Conservation (phyloP, 768 basidiomycete genomes). For the Lepiota venenata region DNA sequence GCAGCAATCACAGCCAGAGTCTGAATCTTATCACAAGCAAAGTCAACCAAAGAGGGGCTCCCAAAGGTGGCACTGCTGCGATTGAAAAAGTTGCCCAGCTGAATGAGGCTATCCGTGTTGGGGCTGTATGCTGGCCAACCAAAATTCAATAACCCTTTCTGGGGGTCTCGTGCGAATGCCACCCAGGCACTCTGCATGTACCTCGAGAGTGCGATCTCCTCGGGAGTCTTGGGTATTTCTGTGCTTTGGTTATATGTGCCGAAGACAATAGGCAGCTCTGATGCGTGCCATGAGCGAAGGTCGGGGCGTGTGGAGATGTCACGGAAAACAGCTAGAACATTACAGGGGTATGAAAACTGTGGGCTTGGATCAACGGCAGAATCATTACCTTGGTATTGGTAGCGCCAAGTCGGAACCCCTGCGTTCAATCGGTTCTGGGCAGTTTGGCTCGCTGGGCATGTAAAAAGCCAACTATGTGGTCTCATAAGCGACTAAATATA, state of each 20-base stretch:
- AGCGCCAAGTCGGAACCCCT: conserved; percentile 26
- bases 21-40: not conserved
- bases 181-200: conserved; percentile 39
- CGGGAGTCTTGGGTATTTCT: conserved; percentile 17
- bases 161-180: conserved; percentile 37
- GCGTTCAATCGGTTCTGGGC: conserved; percentile 24
- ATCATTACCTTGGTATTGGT: conserved; percentile 22
- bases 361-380: not conserved
- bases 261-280: conserved; percentile 36
- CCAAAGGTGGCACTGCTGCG: conserved; percentile 12
- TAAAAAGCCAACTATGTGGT: conserved; percentile 22
- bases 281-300: conserved; percentile 32
- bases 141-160: conserved; percentile 20
- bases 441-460: conserved; percentile 26
- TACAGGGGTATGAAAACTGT: not conserved
- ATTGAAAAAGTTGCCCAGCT: conserved; percentile 21
- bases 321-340: conserved; percentile 26
- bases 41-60: conserved; percentile 1
- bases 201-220: conserved; percentile 28
- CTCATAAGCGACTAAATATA: not conserved
- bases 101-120: conserved; percentile 15
- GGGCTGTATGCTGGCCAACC: conserved; percentile 22
- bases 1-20: conserved; percentile 4
- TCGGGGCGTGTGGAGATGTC: conserved; percentile 30
- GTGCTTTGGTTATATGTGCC: conserved; percentile 28